A percentile compares a stretch with the other conserved stretches of the same genome.
phyloP scores from a whole-genome alignment of 73 alveolate genomes.

The Tetrahymena thermophila region DNA sequence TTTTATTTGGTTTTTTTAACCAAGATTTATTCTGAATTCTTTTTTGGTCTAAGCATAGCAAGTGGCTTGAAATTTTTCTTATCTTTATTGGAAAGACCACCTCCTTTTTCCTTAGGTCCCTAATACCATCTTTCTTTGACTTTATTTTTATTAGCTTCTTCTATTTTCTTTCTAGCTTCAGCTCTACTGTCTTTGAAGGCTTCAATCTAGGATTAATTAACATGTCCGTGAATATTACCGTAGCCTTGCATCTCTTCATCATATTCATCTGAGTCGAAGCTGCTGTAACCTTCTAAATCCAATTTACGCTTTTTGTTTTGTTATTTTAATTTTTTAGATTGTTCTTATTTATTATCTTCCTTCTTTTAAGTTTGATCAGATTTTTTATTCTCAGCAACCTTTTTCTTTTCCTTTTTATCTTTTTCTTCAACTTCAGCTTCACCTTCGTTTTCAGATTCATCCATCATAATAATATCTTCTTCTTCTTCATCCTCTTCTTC shows the following conservation, averaged over 20 bases:
- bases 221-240: slow-evolving; percentile 60
- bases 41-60: slow-evolving; percentile 81
- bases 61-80: slow-evolving; percentile 72
- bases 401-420: slow-evolving; percentile 30
- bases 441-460: slow-evolving; percentile 38
- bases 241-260: slow-evolving; percentile 33
- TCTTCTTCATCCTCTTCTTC: slow-evolving; percentile 40
- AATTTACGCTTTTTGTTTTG: slow-evolving; percentile 51
- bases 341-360: slow-evolving; percentile 51
- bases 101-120: slow-evolving; percentile 50
- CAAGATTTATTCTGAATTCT: slow-evolving; percentile 30
- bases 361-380: slow-evolving; percentile 61
- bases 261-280: slow-evolving; percentile 22
- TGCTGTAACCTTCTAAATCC: slow-evolving; percentile 27
- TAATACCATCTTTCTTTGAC: slow-evolving; percentile 37
- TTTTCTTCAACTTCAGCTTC: slow-evolving; percentile 51
- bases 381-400: slow-evolving; percentile 40
- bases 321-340: slow-evolving; percentile 37
- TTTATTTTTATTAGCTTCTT: slow-evolving; percentile 33
- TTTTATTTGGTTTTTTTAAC: slow-evolving; percentile 9
- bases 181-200: slow-evolving; percentile 46
- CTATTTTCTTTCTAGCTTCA: slow-evolving; percentile 10
- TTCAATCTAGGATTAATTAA: slow-evolving; percentile 41
- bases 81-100: slow-evolving; percentile 69
- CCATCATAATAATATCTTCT: slow-evolving; percentile 25